phyloP scores from a whole-genome alignment of 192 early-diverging fungal species.

The Dispira simplex region DNA sequence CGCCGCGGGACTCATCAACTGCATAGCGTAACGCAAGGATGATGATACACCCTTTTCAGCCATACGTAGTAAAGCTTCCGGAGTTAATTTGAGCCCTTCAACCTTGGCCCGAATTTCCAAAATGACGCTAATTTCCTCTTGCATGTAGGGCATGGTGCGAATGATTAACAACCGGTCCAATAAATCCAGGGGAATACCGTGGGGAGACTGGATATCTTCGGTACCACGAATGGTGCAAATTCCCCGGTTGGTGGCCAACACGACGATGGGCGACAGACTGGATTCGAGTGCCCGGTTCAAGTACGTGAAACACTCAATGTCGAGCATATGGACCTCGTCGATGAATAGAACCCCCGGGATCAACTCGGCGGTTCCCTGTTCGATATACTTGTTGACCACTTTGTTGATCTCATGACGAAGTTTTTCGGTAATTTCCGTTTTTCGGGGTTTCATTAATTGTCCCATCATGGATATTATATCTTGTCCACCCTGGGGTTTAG shows the following conservation, averaged over 20 bases:
- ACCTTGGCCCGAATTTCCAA: constrained; percentile 86
- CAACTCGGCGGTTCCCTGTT: constrained; percentile 93
- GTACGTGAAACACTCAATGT: constrained; percentile 99
- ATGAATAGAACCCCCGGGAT: constrained; percentile 97
- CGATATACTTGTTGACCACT: constrained; percentile 96
- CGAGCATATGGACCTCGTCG: constrained; percentile 99
- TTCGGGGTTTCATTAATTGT: constrained; percentile 96
- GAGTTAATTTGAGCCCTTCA: constrained; percentile 63
- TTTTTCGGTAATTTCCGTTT: constrained; percentile 99
- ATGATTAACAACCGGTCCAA: constrained; percentile 94
- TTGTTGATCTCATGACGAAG: constrained; percentile 97
- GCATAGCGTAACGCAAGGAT: constrained; percentile 89
- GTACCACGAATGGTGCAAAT: constrained; percentile 75
- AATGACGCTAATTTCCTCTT: constrained; percentile 81
- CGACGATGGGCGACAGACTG: constrained; percentile 87
- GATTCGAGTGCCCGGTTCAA: constrained; percentile 96
- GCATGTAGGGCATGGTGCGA: constrained; percentile 81
- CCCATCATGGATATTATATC: constrained; percentile 99
- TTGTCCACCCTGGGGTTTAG: constrained; percentile 89
- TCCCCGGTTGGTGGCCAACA: constrained; percentile 95
- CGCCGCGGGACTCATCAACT: constrained; percentile 83
- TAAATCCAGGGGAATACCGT: constrained; percentile 94
- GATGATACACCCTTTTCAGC: constrained; percentile 77
- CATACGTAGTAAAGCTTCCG: constrained; percentile 62
- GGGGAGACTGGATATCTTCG: constrained; percentile 57